These are phyloP conservation scores for Epichloe uncinata DNA, from an alignment of 2,329 filamentous ascomycete species.

Conservation along the genomic window DNA sequence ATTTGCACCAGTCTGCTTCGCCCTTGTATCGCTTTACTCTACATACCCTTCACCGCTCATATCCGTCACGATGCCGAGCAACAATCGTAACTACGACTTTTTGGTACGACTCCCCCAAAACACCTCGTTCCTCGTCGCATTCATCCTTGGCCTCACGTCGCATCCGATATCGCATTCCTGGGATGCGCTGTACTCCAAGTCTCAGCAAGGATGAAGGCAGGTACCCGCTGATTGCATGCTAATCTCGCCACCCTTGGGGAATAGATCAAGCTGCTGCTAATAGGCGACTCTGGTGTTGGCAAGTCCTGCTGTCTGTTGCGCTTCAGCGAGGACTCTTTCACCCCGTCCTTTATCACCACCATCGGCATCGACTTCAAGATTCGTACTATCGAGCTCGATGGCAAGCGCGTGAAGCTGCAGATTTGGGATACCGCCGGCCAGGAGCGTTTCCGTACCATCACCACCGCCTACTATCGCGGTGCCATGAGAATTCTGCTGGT, in stretches of 20 bases:
- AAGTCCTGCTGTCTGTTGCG: conserved; percentile 95
- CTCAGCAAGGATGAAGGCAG: background rate
- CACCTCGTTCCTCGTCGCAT: conserved; percentile 7
- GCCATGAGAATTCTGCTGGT: conserved; percentile 97
- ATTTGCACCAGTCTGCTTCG: background rate
- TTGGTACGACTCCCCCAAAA: conserved; percentile 49
- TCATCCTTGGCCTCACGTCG: background rate
- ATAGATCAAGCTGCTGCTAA: conserved; percentile 92
- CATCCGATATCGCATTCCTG: background rate
- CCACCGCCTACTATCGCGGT: conserved; percentile 94
- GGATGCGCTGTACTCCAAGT: no score
- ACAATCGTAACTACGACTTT: conserved; percentile 98
- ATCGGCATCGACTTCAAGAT: conserved; percentile 99
- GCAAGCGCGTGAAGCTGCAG: conserved; percentile 97
- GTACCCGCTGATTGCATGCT: background rate
- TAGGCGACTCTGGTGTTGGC: conserved; percentile 91
- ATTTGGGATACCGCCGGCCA: conserved; percentile 99
- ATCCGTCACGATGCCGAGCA: conserved; percentile 65
- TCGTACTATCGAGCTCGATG: conserved; percentile 94
- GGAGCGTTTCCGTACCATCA: conserved; percentile 97
- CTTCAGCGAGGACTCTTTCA: conserved; percentile 96
- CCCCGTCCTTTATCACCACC: conserved; percentile 94
- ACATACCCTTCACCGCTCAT: conserved; percentile 4
- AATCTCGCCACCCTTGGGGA: conserved; percentile 3
- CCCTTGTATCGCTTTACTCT: background rate